Evolutionary conservation across 2,329 filamentous ascomycete genomes (phyloP).

Genomic region (Chrysoporthe puriensis): DNA sequence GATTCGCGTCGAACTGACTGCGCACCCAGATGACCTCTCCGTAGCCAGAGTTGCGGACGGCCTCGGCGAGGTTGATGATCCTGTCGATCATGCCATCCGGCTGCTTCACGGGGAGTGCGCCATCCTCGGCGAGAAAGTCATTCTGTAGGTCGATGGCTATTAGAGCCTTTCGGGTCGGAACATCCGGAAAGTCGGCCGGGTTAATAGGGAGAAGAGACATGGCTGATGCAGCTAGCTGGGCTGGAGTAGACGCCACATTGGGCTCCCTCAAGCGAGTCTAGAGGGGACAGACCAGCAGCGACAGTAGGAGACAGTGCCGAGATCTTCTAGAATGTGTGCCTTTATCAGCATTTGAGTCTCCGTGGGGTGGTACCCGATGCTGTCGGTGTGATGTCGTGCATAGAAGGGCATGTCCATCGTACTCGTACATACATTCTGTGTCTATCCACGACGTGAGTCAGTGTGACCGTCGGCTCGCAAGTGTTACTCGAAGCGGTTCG

Average conservation of each 20-base stretch:
- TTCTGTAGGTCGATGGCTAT: slow-evolving; percentile 88
- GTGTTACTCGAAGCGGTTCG: slow-evolving; percentile 5
- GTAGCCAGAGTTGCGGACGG: slow-evolving; percentile 72
- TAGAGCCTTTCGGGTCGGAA: slow-evolving; percentile 69
- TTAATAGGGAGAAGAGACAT: slow-evolving; percentile 59
- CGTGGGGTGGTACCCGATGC: background rate
- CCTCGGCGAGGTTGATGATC: slow-evolving; percentile 66
- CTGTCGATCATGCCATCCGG: slow-evolving; percentile 69
- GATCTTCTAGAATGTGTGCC: slow-evolving; percentile 11
- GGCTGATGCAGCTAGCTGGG: slow-evolving; percentile 7
- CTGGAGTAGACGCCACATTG: slow-evolving; percentile 16
- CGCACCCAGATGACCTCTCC: slow-evolving; percentile 82
- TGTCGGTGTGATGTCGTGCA: background rate
- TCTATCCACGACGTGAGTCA: background rate
- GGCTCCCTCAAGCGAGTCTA: background rate
- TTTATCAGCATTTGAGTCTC: slow-evolving; percentile 5
- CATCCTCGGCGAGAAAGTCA: slow-evolving; percentile 75
- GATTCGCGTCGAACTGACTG: slow-evolving; percentile 70
- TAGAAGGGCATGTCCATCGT: background rate
- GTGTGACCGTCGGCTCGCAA: slow-evolving; percentile 4
- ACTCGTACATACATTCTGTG: background rate
- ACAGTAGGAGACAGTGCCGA: slow-evolving; percentile 2
- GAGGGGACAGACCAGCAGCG: background rate
- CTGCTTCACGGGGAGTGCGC: slow-evolving; percentile 67
- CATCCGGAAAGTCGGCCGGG: slow-evolving; percentile 55